A percentile compares a stretch with the other conserved stretches of the same genome.
Evolutionary conservation across 78 protist species (phyloP).

Genomic region (Protostelium mycophagum): DNA sequence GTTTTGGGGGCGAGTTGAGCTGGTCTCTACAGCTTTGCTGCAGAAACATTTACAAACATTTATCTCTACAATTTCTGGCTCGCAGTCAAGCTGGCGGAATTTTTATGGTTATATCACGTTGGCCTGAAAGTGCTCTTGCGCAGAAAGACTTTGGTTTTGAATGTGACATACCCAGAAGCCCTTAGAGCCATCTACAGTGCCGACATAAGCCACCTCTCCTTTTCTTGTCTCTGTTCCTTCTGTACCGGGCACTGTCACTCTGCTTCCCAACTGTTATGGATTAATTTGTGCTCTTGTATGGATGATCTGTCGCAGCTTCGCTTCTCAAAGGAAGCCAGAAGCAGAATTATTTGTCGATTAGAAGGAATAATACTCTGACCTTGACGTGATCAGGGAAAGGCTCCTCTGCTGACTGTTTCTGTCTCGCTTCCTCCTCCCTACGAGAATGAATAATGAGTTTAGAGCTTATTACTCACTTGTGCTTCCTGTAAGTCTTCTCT

Average conservation of each 20-base stretch:
- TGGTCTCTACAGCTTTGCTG: too few relatives aligned
- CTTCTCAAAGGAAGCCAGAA: too few relatives aligned
- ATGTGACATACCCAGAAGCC: too few relatives aligned
- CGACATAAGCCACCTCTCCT: constrained; percentile 66
- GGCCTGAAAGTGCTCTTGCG: too few relatives aligned
- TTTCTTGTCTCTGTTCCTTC: constrained; percentile 9
- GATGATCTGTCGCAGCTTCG: constrained; percentile 9
- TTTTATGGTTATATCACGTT: too few relatives aligned
- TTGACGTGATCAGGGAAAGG: not conserved
- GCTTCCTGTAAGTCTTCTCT: constrained; percentile 57
- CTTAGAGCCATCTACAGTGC: constrained; percentile 23
- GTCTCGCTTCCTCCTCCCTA: not conserved
- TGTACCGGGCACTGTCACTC: not conserved
- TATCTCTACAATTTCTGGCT: too few relatives aligned
- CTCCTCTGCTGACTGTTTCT: not conserved
- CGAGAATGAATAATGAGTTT: not conserved
- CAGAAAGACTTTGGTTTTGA: too few relatives aligned
- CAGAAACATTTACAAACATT: too few relatives aligned
- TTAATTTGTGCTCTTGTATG: too few relatives aligned
- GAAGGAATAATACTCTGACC: not conserved
- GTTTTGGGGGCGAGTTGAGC: too few relatives aligned
- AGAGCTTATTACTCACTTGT: not conserved
- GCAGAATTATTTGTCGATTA: too few relatives aligned
- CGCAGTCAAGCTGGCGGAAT: too few relatives aligned
- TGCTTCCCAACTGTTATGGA: not conserved